Percentiles rank a stretch among this genome's conserved stretches.
Conservation (phyloP, 2,329 filamentous ascomycete species). For the Ceratocystis albifundus region DNA sequence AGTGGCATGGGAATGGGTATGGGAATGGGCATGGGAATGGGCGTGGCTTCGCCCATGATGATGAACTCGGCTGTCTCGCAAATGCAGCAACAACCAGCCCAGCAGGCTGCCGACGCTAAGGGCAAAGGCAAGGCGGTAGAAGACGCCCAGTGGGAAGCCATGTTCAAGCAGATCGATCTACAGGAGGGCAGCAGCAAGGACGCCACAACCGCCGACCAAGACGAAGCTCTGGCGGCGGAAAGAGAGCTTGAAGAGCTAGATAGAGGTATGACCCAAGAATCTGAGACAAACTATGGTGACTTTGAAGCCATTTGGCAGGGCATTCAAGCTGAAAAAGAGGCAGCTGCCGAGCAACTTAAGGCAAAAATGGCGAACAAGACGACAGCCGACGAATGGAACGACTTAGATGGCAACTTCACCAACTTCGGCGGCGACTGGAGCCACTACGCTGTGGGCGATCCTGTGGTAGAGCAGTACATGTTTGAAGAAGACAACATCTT, state of each 20-base stretch:
- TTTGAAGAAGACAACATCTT: conserved; percentile 95
- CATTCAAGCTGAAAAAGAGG: conserved; percentile 55
- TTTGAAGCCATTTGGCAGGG: conserved; percentile 85
- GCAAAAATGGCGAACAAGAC: conserved; percentile 15
- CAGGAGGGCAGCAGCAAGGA: conserved; percentile 43
- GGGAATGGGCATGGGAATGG: conserved; percentile 39
- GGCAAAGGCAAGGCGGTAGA: conserved; percentile 90
- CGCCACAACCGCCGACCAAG: conserved; percentile 30
- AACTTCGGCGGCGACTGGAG: conserved; percentile 51
- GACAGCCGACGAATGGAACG: conserved; percentile 62
- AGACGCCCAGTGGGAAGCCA: conserved; percentile 89
- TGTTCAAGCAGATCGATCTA: conserved; percentile 74
- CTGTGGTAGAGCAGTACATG: conserved; percentile 75
- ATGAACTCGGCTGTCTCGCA: conserved; percentile 31
- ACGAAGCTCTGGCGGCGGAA: conserved; percentile 36
- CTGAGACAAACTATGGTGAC: conserved; percentile 65
- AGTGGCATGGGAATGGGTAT: conserved; percentile 41
- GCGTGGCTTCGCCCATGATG: conserved; percentile 47
- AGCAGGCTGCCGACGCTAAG: conserved; percentile 45
- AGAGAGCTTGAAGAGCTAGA: conserved; percentile 82
- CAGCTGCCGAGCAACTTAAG: conserved; percentile 23
- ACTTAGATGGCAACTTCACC: conserved; percentile 46
- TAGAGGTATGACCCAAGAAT: conserved; percentile 38
- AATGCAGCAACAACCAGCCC: conserved; percentile 32
- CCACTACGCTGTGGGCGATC: conserved; percentile 52